Base-by-base conservation (phyloP, 129 eudicot species). In the Chrysanthemum seticuspe region DNA sequence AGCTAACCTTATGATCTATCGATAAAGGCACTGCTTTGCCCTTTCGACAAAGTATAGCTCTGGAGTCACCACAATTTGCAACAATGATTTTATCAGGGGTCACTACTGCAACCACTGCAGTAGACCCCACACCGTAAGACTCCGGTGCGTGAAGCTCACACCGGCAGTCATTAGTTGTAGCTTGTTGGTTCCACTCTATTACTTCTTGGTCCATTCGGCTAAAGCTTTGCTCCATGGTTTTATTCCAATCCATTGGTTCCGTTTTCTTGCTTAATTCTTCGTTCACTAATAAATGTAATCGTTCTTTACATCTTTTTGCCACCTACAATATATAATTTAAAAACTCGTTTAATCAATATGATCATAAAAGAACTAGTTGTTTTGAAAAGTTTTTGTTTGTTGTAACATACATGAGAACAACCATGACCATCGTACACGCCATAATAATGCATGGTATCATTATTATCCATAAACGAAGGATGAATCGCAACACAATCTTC, bases 361-460 rank as follows among this genome's bases (percentile, higher is more conserved):
- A 10, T 34, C 47, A 1, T 19, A 19, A 36, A 12, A 52, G 14
- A n/a, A 44, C n/a, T 56, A 52, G 13, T 5, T 3, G 14, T 52
- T 18, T 57, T 8, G 23, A 19, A 6, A 57, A 15, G 19, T 8
- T 15, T 15, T 4, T 19, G 21, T 53, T 53, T 53, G 13, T 14
- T 27, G n/a, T n/a, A 40, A 68, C 70, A 15, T 81, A 85, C 90
- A 10, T 85, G 90, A 71, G 85, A 82, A 70, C 90, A 79, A 15
- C 90, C 90, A 21, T 85, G 90, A 48, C 90, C 90, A 21, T 85
- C 90, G 56, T 82, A 85, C 25, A 85, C 87, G 6, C 83, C 90
- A 70, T 71, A 85, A 40, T 68, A 85, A 52, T 82, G 80, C 54
- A 73, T 7, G 19, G 54, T 51, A 65, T 62, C 68, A 4, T 79